These are phyloP conservation scores for Piloderma croceum DNA, from an alignment of 768 basidiomycete genomes.

Conservation along the genomic window DNA sequence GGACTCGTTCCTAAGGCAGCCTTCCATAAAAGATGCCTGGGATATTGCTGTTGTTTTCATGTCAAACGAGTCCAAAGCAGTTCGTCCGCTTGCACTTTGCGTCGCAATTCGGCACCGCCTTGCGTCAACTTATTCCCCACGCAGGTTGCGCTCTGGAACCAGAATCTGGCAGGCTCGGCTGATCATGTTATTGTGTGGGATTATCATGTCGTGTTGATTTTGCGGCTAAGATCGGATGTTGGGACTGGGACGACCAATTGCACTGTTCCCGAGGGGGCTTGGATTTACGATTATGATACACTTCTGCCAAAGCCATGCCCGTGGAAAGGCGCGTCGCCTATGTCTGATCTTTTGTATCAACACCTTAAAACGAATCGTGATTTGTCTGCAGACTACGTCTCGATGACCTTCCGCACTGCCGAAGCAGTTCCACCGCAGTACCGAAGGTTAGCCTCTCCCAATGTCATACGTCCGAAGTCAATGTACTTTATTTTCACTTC, in stretches of 20 bases:
- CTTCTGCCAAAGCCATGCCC: conserved; percentile 44
- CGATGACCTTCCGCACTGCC: conserved; percentile 37
- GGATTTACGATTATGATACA: conserved; percentile 72
- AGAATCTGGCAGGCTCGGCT: conserved; percentile 36
- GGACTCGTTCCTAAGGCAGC: conserved; percentile 32
- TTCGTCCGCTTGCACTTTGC: conserved; percentile 22
- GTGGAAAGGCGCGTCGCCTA: conserved; percentile 37
- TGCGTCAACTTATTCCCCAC: not conserved
- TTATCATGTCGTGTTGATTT: conserved; percentile 63
- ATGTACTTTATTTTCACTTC: not conserved
- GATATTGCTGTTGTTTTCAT: conserved; percentile 55
- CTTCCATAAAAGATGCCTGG: conserved; percentile 34
- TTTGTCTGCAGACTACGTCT: conserved; percentile 37
- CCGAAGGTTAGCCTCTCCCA: conserved; percentile 35
- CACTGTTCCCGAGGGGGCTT: conserved; percentile 23
- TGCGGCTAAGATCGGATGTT: conserved; percentile 31
- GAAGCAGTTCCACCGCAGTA: conserved; percentile 27
- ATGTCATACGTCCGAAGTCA: not conserved
- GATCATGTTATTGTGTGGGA: conserved; percentile 58
- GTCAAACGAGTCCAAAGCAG: conserved; percentile 57
- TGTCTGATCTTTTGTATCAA: too few species aligned
- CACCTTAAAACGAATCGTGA: too few species aligned
- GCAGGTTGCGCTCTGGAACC: conserved; percentile 64
- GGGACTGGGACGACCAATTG: conserved; percentile 2
- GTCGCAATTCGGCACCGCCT: not conserved